Evolutionary conservation across 257 asterid genomes (phyloP), one percentile per base, ranked within the genome.

Genomic region (Fraxinus cuspidata): DNA sequence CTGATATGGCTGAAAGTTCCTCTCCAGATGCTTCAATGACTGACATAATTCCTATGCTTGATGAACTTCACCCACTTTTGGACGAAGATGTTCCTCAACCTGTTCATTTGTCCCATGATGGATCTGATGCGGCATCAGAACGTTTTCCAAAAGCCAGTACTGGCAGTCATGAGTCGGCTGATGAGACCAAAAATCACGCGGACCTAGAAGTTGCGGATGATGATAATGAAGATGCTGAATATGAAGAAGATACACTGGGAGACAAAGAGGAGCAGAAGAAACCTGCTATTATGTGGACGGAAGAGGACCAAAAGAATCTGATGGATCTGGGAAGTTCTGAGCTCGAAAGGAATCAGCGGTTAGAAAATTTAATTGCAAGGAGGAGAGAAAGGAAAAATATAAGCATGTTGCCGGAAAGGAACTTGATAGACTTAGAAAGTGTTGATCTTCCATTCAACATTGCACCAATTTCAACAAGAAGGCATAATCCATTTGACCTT

Each of bases 11-110:
- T 0, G 99, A 91, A 86, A 93, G 96, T 83, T 93, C 97, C 42
- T 95, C 99, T 74, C 97, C 99, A 0, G 98, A 90, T 74, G 98
- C 96, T 56, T 95, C 99, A n/a, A 85, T 93, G 90, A 87, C 92
- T 63, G 99, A 90, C 83, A 91, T 95, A 47, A 89, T 91, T 77
- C 99, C 99, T 1, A 88, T 95, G 90, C 97, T 95, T 16, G 96
- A 91, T 64, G 99, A 95, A 87, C 98, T 95, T 73, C 97, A 93
- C 74, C 99, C 99, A 1, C 96, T 95, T 73, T 84, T 95, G 51
- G 98, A 88, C 64, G 97, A 89, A 75, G 97, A 91, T 10, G 75
- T 78, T n/a, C 87, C 92, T 4, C 96, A 82, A 28, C 90, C 86
- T 25, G 73, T 68, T 82, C 87, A 79, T 34, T 77, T 77, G 78